These are phyloP conservation scores for Berkeleyomyces basicola DNA, from an alignment of 2,329 filamentous ascomycete genomes.

Conservation along the genomic window DNA sequence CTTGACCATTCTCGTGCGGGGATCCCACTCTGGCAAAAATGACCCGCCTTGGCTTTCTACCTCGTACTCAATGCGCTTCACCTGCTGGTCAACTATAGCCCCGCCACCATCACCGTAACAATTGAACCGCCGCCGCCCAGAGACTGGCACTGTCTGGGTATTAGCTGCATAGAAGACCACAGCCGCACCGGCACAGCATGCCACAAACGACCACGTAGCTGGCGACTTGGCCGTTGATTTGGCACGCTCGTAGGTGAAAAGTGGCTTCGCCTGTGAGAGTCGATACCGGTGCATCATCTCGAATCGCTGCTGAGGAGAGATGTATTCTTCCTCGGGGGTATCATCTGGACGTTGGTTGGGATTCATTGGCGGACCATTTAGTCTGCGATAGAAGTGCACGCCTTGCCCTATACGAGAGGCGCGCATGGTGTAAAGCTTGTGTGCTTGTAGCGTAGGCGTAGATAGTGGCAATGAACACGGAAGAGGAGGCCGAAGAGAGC, in stretches of 20 bases:
- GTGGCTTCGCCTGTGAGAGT: constrained; percentile 22
- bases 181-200: constrained; percentile 27
- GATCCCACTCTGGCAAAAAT: constrained; percentile 44
- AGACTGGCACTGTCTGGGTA: constrained; percentile 56
- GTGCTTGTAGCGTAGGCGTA: not conserved
- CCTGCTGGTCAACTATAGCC: constrained; percentile 37
- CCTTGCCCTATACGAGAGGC: not conserved
- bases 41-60: constrained; percentile 33
- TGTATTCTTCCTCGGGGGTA: constrained; percentile 3
- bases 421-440: not conserved
- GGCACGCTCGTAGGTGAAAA: constrained; percentile 21
- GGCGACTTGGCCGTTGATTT: constrained; percentile 21
- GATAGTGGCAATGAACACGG: not conserved
- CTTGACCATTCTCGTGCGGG: constrained; percentile 35
- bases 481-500: no score
- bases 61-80: constrained; percentile 38
- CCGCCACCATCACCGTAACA: constrained; percentile 31
- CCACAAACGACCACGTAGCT: constrained; percentile 25
- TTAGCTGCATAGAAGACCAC: constrained; percentile 48
- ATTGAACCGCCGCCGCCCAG: constrained; percentile 58
- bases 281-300: constrained; percentile 13
- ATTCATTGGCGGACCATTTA: constrained; percentile 9
- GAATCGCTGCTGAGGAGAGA: constrained; percentile 4
- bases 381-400: constrained; percentile 3
- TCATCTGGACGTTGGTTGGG: constrained; percentile 9